Evolutionary conservation across 495 filamentous ascomycete genomes (phyloP).

Genomic region (Parathielavia appendiculata): DNA sequence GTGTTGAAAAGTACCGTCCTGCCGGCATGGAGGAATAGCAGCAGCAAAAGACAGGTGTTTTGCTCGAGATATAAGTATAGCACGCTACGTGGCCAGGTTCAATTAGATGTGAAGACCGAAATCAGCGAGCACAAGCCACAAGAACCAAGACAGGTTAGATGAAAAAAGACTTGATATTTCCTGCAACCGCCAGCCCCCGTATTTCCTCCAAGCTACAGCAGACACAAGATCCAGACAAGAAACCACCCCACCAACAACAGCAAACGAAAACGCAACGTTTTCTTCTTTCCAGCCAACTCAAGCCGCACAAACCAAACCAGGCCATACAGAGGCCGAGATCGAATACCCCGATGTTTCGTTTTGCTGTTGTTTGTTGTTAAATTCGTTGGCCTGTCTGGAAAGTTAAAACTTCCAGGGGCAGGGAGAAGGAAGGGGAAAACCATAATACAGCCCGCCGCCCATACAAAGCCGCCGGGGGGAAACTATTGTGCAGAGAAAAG

Average conservation of each 20-base stretch:
- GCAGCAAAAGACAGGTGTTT: no score
- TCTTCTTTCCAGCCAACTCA: conserved; percentile 2
- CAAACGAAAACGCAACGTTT: conserved; percentile 7
- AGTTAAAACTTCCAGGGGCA: neutral
- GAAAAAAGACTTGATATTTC: conserved; percentile 7
- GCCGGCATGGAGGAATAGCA: no score
- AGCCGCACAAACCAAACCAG: neutral
- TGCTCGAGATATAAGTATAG: no score
- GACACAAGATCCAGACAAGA: conserved; percentile 6
- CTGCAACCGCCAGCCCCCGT: neutral
- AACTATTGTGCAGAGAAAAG: conserved; percentile 21
- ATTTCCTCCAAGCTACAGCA: neutral
- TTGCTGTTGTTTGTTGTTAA: neutral
- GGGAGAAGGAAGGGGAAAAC: neutral
- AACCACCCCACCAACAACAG: neutral
- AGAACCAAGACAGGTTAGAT: no score
- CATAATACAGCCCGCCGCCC: conserved; percentile 16
- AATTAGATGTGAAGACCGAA: no score
- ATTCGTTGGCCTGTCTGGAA: neutral
- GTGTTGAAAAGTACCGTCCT: no score
- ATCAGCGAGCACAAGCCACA: no score
- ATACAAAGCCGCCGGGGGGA: conserved; percentile 10
- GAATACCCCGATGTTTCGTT: neutral
- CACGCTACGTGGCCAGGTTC: no score
- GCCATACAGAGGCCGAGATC: neutral